Evolutionary conservation across 768 basidiomycete genomes (phyloP).

Genomic region (Mycena chlorophos): DNA sequence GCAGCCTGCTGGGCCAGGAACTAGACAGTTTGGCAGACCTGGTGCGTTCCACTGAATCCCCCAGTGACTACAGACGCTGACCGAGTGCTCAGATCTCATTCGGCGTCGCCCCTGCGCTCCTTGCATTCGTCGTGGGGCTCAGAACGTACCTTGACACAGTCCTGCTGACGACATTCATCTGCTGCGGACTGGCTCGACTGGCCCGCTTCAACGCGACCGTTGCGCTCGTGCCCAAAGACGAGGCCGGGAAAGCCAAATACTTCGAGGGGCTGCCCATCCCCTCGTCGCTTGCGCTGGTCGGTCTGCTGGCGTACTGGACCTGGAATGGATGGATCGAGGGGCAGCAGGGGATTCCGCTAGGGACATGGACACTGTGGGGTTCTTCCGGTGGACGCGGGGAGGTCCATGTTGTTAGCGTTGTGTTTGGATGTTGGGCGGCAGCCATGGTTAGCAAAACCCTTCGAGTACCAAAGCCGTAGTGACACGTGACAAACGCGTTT

Average conservation of each 20-base stretch:
- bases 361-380: conserved; percentile 76
- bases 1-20: conserved; percentile 95
- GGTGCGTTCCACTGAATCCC: conserved; percentile 45
- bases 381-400: conserved; percentile 74
- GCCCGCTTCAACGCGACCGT: conserved; percentile 99
- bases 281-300: conserved; percentile 80
- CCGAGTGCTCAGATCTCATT: conserved; percentile 77
- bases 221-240: conserved; percentile 87
- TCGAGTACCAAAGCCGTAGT: conserved; percentile 73
- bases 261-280: conserved; percentile 99
- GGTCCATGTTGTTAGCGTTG: conserved; percentile 71
- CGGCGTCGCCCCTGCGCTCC: conserved; percentile 93
- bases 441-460: conserved; percentile 99
- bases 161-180: conserved; percentile 85
- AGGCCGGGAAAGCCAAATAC: conserved; percentile 84
- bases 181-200: conserved; percentile 93
- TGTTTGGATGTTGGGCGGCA: conserved; percentile 88
- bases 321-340: conserved; percentile 84
- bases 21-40: conserved; percentile 95
- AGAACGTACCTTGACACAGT: conserved; percentile 90
- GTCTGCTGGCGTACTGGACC: conserved; percentile 77
- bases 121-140: conserved; percentile 89
- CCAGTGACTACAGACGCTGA: conserved; percentile 3
- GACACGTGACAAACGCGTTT: neutral
- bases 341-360: conserved; percentile 71